Evolutionary conservation across 179 eudicot species (phyloP).

Genomic region (Drosera spatulata): DNA sequence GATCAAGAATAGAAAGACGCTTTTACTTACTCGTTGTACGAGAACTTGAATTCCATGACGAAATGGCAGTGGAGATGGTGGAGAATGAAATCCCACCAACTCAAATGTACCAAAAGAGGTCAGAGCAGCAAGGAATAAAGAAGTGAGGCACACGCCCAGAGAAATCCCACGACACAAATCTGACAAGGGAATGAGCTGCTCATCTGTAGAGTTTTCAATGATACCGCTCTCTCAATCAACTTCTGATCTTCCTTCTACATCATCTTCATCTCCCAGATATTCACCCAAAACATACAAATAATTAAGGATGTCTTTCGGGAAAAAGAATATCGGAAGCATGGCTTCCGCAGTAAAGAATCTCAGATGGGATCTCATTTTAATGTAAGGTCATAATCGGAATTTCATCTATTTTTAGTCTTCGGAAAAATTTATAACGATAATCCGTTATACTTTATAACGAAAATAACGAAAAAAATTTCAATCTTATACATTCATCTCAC

Average conservation of each 20-base stretch:
- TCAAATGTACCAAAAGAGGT: slow-evolving; percentile 52
- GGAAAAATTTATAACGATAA: too few species aligned
- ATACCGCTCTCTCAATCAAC: slow-evolving; percentile 62
- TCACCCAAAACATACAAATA: neutral
- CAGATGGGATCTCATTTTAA: too few species aligned
- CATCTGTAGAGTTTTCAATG: slow-evolving; percentile 67
- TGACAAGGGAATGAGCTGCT: slow-evolving; percentile 81
- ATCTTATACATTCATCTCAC: too few species aligned
- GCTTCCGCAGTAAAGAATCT: too few species aligned
- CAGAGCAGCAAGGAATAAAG: slow-evolving; percentile 65
- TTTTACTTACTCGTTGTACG: slow-evolving; percentile 30
- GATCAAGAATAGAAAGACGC: too few species aligned
- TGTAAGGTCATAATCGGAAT: too few species aligned
- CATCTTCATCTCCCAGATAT: slow-evolving; percentile 5
- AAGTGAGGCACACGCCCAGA: slow-evolving; percentile 72
- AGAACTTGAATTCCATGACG: slow-evolving; percentile 33
- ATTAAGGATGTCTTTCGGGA: too few species aligned
- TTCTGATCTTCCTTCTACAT: slow-evolving; percentile 49
- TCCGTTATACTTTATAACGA: too few species aligned
- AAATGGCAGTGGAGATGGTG: slow-evolving; percentile 29
- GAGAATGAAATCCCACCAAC: slow-evolving; percentile 34
- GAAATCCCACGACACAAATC: slow-evolving; percentile 79
- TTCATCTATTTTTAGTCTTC: too few species aligned
- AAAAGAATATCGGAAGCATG: too few species aligned
- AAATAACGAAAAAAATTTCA: too few species aligned